Conservation (phyloP, 495 filamentous ascomycete species). For the Penicillium taxi region DNA sequence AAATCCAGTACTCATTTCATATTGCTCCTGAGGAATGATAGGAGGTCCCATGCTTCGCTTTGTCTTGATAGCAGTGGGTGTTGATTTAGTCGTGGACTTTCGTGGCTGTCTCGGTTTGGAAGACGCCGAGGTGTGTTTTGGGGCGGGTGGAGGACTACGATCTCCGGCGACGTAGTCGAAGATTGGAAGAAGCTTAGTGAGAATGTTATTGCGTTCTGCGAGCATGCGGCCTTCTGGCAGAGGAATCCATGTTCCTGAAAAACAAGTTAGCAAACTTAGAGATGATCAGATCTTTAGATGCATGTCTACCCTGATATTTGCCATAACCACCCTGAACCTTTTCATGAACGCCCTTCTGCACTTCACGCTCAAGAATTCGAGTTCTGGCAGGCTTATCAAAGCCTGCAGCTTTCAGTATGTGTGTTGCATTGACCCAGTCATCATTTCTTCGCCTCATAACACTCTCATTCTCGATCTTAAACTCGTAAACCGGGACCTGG, state of each 20-base stretch:
- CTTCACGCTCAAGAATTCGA: slow-evolving; percentile 88
- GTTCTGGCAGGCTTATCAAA: slow-evolving; percentile 89
- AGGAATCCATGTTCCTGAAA: slow-evolving; percentile 87
- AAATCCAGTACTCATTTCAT: slow-evolving; percentile 49
- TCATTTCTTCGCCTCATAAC: slow-evolving; percentile 85
- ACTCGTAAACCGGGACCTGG: slow-evolving; percentile 86
- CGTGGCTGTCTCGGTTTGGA: slow-evolving; percentile 59
- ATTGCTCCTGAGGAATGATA: slow-evolving; percentile 46
- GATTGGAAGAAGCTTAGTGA: slow-evolving; percentile 72
- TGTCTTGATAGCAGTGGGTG: slow-evolving; percentile 30
- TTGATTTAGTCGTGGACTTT: slow-evolving; percentile 23
- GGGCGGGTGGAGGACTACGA: slow-evolving; percentile 83
- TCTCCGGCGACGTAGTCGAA: slow-evolving; percentile 84
- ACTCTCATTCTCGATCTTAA: slow-evolving; percentile 68
- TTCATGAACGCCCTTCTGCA: slow-evolving; percentile 92
- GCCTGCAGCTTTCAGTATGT: slow-evolving; percentile 82
- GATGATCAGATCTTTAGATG: not conserved
- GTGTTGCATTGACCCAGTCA: slow-evolving; percentile 92
- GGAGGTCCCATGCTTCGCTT: slow-evolving; percentile 38
- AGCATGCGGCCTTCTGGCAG: slow-evolving; percentile 71
- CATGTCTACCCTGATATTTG: slow-evolving; percentile 77
- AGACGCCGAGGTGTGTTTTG: slow-evolving; percentile 68
- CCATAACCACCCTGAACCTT: slow-evolving; percentile 98
- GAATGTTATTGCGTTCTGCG: slow-evolving; percentile 75
- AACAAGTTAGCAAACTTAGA: slow-evolving; percentile 8